Evolutionary conservation across 2,329 filamentous ascomycete genomes (phyloP), one percentile per base, ranked within the genome.

Genomic region (Myriosclerotinia scirpicola): DNA sequence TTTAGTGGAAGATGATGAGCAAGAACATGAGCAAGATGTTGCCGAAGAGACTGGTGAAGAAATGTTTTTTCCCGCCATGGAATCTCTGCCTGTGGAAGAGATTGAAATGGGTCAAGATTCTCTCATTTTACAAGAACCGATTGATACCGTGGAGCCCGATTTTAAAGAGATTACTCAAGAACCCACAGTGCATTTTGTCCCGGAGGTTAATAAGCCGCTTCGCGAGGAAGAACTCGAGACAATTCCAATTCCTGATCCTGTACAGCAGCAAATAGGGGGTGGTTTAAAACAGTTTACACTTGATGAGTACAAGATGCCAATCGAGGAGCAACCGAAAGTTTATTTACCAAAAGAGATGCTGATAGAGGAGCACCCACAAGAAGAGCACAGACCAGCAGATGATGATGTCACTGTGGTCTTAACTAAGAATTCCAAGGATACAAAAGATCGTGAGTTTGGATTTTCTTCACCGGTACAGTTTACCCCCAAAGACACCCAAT

Each of bases 401-500:
- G 65, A 71, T 44, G 67, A 71, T 60, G 68, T 65, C 67, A 67
- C 26, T 44, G 64, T 50, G 46, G 55, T 67, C n/a, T 54, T 67
- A 2, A 63, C 56, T 15, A 69, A 69, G 64, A 69, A 68, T 22
- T 69, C 67, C 22, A 69, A 71, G 63, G 69, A 69, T 50, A 72
- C 70, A 67, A 71, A 73, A 55, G 69, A 69, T 50, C 63, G 67
- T 48, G 69, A 70, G 53, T 67, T 62, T 58, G 68, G 68, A 44
- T 48, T 68, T 36, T 71, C 69, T 55, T 66, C 69, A 54, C 67
- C 70, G 36, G 59, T 66, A 14, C 66, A 70, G 61, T 48, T 64
- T 50, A 46, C 36, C 50, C 52, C 56, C 53, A 46, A 66, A 63
- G 5, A 63, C 20, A 42, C 64, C 44, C 53, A 62, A 54, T 36